Percentiles rank a stretch among this genome's conserved stretches.
Conservation (phyloP, 2,329 filamentous ascomycete species). For the Westerdykella ornata region DNA sequence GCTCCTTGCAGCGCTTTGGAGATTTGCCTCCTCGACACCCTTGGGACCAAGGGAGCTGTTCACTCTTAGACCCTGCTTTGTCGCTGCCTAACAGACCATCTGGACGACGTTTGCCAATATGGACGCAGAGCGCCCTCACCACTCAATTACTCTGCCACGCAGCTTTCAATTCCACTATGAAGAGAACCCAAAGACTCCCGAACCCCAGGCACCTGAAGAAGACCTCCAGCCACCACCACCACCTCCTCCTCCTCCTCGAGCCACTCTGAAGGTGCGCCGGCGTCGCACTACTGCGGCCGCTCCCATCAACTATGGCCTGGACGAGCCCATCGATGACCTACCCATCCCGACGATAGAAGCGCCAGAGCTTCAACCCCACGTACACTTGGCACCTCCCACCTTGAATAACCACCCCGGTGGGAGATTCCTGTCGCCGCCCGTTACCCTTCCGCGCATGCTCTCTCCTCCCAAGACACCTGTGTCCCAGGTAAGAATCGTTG, state of each 20-base stretch:
- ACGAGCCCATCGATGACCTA: conserved; percentile 22
- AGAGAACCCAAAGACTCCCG: conserved; percentile 42
- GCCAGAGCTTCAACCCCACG: conserved; percentile 33
- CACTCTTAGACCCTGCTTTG: not conserved
- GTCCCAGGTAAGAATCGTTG: conserved; percentile 33
- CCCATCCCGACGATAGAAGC: conserved; percentile 48
- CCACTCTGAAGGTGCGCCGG: conserved; percentile 45
- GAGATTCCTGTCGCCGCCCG: conserved; percentile 39
- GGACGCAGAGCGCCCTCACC: conserved; percentile 40
- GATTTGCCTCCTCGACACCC: conserved; percentile 11
- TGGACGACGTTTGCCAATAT: conserved; percentile 19
- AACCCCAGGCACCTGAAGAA: conserved; percentile 36
- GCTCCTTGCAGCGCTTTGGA: conserved; percentile 24
- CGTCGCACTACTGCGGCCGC: conserved; percentile 35
- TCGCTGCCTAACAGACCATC: conserved; percentile 3
- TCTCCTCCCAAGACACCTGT: conserved; percentile 47
- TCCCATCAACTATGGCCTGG: conserved; percentile 5
- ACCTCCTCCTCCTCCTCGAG: conserved; percentile 42
- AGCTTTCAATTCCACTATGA: conserved; percentile 48
- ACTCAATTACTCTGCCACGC: conserved; percentile 46
- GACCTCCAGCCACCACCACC: too few species aligned
- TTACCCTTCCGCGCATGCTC: conserved; percentile 33
- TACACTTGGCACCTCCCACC: conserved; percentile 15
- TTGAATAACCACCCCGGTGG: conserved; percentile 23
- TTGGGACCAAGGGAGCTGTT: conserved; percentile 1